phyloP scores from a whole-genome alignment of 2,329 filamentous ascomycete genomes.

The Fusarium sp. region DNA sequence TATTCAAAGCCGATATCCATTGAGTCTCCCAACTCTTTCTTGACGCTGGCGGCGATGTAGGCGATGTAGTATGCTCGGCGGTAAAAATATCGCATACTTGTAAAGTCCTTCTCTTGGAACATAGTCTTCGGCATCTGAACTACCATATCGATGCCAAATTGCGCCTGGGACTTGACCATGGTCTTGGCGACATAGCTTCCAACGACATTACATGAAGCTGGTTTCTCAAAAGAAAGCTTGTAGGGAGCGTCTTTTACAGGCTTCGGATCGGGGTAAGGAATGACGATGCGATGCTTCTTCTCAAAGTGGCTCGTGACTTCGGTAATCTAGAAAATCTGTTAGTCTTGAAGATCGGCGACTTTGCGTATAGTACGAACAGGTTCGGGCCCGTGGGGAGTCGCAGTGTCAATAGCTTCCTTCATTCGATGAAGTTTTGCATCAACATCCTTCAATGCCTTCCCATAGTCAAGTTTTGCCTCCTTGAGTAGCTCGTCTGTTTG shows the following conservation, averaged over 20 bases:
- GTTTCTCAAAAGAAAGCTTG: constrained; percentile 81
- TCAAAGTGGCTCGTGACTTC: constrained; percentile 76
- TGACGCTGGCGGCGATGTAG: constrained; percentile 77
- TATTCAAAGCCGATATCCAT: constrained; percentile 71
- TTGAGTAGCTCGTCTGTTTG: constrained; percentile 69
- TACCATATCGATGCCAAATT: constrained; percentile 79
- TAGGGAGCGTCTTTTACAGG: constrained; percentile 82
- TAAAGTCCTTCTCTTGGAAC: constrained; percentile 94
- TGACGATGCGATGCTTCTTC: constrained; percentile 71
- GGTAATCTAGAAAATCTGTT: constrained; percentile 61
- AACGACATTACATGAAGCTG: constrained; percentile 83
- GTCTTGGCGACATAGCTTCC: constrained; percentile 86
- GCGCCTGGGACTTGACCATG: constrained; percentile 70
- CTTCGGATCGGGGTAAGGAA: constrained; percentile 86
- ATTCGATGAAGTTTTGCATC: constrained; percentile 61
- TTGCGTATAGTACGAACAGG: constrained; percentile 55
- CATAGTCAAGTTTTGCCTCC: constrained; percentile 64
- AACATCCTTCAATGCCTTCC: constrained; percentile 57
- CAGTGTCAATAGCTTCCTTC: constrained; percentile 63
- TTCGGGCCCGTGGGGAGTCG: constrained; percentile 59
- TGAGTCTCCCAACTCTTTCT: constrained; percentile 61
- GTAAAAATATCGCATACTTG: constrained; percentile 93
- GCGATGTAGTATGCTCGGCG: constrained; percentile 93
- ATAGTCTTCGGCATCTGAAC: constrained; percentile 83
- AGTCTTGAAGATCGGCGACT: neutral